phyloP scores from a whole-genome alignment of 2,329 filamentous ascomycete genomes.

The Calycina marina region DNA sequence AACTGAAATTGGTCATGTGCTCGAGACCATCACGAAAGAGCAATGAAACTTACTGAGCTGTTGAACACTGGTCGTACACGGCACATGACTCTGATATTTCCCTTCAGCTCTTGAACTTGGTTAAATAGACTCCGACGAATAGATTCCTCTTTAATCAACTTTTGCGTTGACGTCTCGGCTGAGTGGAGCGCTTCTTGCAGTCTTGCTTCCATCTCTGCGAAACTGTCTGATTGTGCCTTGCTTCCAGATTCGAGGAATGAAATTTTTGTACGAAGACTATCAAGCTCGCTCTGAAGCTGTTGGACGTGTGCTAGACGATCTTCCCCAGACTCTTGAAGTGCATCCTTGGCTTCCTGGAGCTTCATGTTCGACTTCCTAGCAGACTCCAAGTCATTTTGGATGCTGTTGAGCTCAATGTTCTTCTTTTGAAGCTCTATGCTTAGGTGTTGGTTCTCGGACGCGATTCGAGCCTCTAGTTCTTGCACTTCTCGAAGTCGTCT shows the following conservation, averaged over 20 bases:
- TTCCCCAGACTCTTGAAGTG: conserved; percentile 32
- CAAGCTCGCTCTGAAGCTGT: conserved; percentile 59
- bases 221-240: conserved; percentile 77
- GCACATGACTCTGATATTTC: conserved; percentile 97
- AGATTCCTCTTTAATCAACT: conserved; percentile 82
- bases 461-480: conserved; percentile 41
- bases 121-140: conserved; percentile 87
- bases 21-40: no score
- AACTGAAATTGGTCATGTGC: no score
- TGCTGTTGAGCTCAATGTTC: conserved; percentile 37
- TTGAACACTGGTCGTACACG: conserved; percentile 67
- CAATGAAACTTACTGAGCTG: no score
- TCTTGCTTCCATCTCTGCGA: conserved; percentile 64
- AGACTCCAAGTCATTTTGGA: conserved; percentile 31
- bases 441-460: conserved; percentile 28
- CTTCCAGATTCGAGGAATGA: conserved; percentile 82
- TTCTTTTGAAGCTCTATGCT: conserved; percentile 25
- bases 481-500: conserved; percentile 47
- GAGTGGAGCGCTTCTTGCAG: conserved; percentile 63
- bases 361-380: conserved; percentile 26
- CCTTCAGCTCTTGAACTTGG: conserved; percentile 93
- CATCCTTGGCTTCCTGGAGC: conserved; percentile 31
- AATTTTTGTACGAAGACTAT: conserved; percentile 66
- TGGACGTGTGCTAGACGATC: conserved; percentile 46
- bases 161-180: conserved; percentile 59